Base-by-base conservation (phyloP, 73 alveolate species). In the Paramecium pentaurelia region DNA sequence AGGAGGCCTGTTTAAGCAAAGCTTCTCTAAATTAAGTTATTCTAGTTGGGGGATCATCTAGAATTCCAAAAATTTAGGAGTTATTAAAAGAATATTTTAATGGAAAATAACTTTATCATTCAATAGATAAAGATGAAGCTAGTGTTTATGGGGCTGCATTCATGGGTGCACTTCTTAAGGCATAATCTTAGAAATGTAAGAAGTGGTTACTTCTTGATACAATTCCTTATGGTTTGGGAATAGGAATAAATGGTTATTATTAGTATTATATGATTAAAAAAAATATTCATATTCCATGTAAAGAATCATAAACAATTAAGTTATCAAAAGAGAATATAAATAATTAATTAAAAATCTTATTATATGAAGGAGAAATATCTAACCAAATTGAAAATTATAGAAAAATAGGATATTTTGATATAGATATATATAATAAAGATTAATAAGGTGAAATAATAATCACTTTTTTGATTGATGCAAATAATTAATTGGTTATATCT, bases 41-140 rank as follows among this genome's bases (percentile, higher is more conserved):
- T 22, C 84, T 86, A 84, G 97, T 96, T 25, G 96, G 98, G 54
- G 98, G 94, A 93, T 97, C 97, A 94, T 97, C 93, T 92, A 95
- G 95, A 89, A 93, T 44, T 95, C 98, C 97, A 58, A 92, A 95
- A 71, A 75, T 84, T 22, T 12, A 28, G 16, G 51, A 84, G 0
- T 84, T 84, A 22, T 27, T 88, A 32, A 51, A n/a, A 37, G 94
- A 88, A 59, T 73, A 77, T 51, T 90, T 90, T n/a, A 38, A 86
- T 30, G 94, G 94, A 25, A 92, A 92, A 58, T 91, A 86, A 40
- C 77, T 93, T 18, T 51, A 92, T 38, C 36, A 59, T 8, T 45
- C 93, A 8, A 92, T 94, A 38, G 88, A 94, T 45, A 96, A 96
- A 3, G 97, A 94, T 36, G 97, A 94, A 40, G 97, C 95, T 1